Evolutionary conservation across 176 grass and related monocot species (phyloP), one percentile per base, ranked within the genome.

Genomic region (Metroxylon sagu): DNA sequence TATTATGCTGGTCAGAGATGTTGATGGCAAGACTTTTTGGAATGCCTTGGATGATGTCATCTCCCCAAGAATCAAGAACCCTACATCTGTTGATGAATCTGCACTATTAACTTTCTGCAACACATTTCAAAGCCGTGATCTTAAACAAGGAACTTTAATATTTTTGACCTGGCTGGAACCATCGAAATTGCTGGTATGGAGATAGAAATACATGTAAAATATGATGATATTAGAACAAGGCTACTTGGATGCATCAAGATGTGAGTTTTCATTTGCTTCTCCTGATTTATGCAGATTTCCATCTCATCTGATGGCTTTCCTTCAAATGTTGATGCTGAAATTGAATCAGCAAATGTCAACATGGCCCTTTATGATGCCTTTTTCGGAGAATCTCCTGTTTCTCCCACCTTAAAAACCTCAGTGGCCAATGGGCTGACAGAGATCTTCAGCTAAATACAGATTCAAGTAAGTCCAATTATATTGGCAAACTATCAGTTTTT

Each of bases 31-130:
- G 60, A 95, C 90, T 29, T 89, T 95, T 56, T 82, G 85, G 77
- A 85, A 86, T 51, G 90, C 90, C 52, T 77, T 95, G 60, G 70
- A 84, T 87, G 86, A 84, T 49, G 77, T 95, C 16, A 87, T 95
- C 61, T 67, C 74, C 55, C 79, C 77, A 21, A 82, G 72, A 79
- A 78, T 95, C 48, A 71, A 86, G 69, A 65, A 59, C 5, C 69
- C 75, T 54, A 87, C 52, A 17, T 49, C 60, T 49, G 72, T 76
- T 52, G 90, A 89, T 56, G 64, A 84, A 77, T 75, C 63, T 65
- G 65, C 83, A 49, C 25, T 95, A 64, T 87, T 77, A 19, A 67
- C 76, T 17, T 95, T 95, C 74, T 67, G 69, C 19, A 72, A 61
- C 17, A 77, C 68, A 51, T 95, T 95, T 70, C 77, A 83, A 48